These are phyloP conservation scores for Anisodus acutangulus DNA, from an alignment of 257 asterid species.

Conservation along the genomic window DNA sequence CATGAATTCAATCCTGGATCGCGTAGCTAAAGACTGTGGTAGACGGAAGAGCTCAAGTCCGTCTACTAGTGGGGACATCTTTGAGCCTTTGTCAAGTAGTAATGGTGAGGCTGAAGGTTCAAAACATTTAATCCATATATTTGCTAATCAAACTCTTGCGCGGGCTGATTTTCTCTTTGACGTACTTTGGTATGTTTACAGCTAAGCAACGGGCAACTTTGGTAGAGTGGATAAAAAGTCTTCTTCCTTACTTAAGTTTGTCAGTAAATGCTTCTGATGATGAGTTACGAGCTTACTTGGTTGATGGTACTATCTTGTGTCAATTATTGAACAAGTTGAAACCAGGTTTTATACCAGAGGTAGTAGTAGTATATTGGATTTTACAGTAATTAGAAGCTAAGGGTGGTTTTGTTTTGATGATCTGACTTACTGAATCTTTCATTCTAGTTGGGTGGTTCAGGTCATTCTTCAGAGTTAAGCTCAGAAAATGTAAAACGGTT, in stretches of 20 bases:
- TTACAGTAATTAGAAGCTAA: background rate
- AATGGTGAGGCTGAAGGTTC: constrained; percentile 49
- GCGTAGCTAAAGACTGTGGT: constrained; percentile 45
- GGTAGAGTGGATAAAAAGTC: constrained; percentile 72
- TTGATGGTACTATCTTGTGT: constrained; percentile 75
- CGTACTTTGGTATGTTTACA: constrained; percentile 38
- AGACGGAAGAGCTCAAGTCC: constrained; percentile 43
- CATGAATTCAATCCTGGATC: constrained; percentile 44
- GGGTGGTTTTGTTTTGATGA: constrained; percentile 22
- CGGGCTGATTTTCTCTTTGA: constrained; percentile 17
- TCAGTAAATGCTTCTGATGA: constrained; percentile 76
- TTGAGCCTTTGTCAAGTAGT: constrained; percentile 61
- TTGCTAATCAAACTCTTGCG: background rate
- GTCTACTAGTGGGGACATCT: constrained; percentile 56
- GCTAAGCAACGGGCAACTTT: constrained; percentile 61
- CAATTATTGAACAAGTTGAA: constrained; percentile 67
- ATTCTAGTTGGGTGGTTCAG: constrained; percentile 46
- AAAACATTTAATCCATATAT: background rate
- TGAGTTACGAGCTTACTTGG: constrained; percentile 62
- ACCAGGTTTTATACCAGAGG: constrained; percentile 78
- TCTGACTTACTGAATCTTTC: constrained; percentile 2
- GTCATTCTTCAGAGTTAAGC: constrained; percentile 42
- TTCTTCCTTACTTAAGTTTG: constrained; percentile 63
- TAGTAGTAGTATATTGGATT: constrained; percentile 31
- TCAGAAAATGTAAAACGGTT: constrained; percentile 59